These are phyloP conservation scores for Wickerhamiella siamensis DNA, from an alignment of 805 yeast genomes.

Conservation along the genomic window DNA sequence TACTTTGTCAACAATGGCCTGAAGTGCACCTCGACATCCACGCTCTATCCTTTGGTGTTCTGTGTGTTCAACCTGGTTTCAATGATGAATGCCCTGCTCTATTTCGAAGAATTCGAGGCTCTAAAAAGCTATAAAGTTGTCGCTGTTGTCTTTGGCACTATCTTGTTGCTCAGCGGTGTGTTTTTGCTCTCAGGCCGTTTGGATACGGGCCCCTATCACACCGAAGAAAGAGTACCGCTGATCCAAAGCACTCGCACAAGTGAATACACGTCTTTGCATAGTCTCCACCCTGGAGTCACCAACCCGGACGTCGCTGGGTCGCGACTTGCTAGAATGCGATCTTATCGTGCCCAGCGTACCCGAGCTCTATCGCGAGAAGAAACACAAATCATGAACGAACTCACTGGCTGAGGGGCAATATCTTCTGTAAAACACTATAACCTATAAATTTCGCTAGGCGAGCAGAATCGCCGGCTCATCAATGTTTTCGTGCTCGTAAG, in stretches of 20 bases:
- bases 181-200: constrained; percentile 45
- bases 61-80: constrained; percentile 65
- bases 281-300: constrained; percentile 15
- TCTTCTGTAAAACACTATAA: background rate
- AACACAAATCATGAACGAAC: constrained; percentile 33
- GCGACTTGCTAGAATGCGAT: background rate
- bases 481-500: constrained; percentile 73
- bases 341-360: constrained; percentile 34
- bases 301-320: constrained; percentile 15
- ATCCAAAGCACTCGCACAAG: constrained; percentile 1
- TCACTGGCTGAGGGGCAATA: constrained; percentile 20
- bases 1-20: constrained; percentile 63
- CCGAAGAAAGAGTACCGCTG: constrained; percentile 6
- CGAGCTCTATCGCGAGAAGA: constrained; percentile 40
- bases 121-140: constrained; percentile 25
- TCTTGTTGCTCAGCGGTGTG: constrained; percentile 41
- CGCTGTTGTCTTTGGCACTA: constrained; percentile 37
- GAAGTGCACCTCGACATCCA: constrained; percentile 53
- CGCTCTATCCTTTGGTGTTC: constrained; percentile 73
- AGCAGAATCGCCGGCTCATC: constrained; percentile 77
- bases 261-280: constrained; percentile 21
- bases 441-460: constrained; percentile 26
- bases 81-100: constrained; percentile 48
- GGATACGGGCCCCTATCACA: constrained; percentile 3
- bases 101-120: constrained; percentile 37